Percentiles rank a stretch among this genome's conserved stretches.
phyloP scores from a whole-genome alignment of 495 filamentous ascomycete species.

The Aspergillus nidulans region DNA sequence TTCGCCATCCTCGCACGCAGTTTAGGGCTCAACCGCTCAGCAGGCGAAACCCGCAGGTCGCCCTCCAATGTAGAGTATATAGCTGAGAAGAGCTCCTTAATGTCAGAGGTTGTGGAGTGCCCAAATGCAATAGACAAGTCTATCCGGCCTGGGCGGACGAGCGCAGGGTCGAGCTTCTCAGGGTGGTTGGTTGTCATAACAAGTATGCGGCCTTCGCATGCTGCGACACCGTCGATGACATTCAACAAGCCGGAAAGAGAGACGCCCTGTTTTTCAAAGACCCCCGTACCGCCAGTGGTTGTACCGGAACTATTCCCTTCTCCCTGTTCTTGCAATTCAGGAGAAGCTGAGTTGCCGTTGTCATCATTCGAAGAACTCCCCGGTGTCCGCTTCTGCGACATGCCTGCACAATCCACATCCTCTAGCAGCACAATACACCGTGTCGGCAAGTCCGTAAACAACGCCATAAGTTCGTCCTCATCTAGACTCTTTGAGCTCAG shows the following conservation, averaged over 20 bases:
- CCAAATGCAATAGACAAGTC: constrained; percentile 70
- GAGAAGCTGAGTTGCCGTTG: not conserved
- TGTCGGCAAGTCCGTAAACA: constrained; percentile 58
- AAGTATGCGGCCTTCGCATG: constrained; percentile 69
- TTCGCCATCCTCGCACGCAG: not conserved
- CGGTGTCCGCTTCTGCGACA: constrained; percentile 51
- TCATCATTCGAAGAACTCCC: not conserved
- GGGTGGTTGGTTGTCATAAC: constrained; percentile 85
- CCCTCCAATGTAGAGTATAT: constrained; percentile 54
- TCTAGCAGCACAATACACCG: constrained; percentile 47
- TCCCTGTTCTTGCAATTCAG: not conserved
- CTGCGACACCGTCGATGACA: constrained; percentile 75
- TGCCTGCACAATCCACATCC: constrained; percentile 46
- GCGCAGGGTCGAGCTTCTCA: constrained; percentile 69
- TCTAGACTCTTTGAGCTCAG: constrained; percentile 37
- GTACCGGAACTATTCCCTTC: not conserved
- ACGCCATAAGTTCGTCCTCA: constrained; percentile 64
- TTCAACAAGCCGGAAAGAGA: constrained; percentile 75
- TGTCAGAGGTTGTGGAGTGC: constrained; percentile 58
- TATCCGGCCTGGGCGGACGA: constrained; percentile 73
- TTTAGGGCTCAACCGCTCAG: not conserved
- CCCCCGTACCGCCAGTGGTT: not conserved
- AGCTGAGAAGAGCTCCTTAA: constrained; percentile 62
- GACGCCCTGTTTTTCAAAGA: constrained; percentile 28
- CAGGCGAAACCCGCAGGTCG: constrained; percentile 16